A percentile compares a stretch with the other conserved stretches of the same genome.
Evolutionary conservation across 345 rosid species (phyloP).

Genomic region (Xanthoceras sorbifolium): DNA sequence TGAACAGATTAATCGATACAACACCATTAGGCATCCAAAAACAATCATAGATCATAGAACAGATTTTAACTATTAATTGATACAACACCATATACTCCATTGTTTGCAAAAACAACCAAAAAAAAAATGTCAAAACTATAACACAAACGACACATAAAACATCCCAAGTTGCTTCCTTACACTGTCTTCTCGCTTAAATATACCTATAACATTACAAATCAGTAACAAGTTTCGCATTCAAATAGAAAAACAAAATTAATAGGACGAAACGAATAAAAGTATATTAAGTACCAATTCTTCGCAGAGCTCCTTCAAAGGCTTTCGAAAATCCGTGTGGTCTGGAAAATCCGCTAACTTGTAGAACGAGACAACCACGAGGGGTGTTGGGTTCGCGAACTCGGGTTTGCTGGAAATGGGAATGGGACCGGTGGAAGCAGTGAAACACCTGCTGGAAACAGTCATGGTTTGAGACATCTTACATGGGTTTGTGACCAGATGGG

Average conservation of each 20-base stretch:
- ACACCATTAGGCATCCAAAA: too few species aligned
- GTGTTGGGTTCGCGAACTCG: conserved; percentile 15
- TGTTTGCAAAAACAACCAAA: neutral
- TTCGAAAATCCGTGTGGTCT: conserved; percentile 73
- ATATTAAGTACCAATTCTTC: conserved; percentile 59
- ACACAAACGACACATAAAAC: neutral
- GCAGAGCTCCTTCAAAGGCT: conserved; percentile 81
- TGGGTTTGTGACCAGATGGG: conserved; percentile 23
- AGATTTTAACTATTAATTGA: too few species aligned
- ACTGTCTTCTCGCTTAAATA: neutral
- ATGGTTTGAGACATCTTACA: conserved; percentile 27
- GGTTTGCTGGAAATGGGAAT: conserved; percentile 18
- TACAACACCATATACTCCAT: too few species aligned
- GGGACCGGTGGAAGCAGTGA: conserved; percentile 28
- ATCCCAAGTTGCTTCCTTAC: neutral
- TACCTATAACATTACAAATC: neutral
- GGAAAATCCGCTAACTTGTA: conserved; percentile 86
- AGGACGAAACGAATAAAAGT: too few species aligned
- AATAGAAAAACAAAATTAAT: neutral
- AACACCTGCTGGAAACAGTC: conserved; percentile 43
- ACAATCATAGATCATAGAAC: too few species aligned
- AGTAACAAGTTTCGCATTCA: neutral
- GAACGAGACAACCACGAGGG: conserved; percentile 78
- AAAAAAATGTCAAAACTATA: neutral
- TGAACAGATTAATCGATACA: too few species aligned